A percentile compares a stretch with the other conserved stretches of the same genome.
Evolutionary conservation across 371 early-diverging fungal species (phyloP).

Genomic region (Mortierella sp.): DNA sequence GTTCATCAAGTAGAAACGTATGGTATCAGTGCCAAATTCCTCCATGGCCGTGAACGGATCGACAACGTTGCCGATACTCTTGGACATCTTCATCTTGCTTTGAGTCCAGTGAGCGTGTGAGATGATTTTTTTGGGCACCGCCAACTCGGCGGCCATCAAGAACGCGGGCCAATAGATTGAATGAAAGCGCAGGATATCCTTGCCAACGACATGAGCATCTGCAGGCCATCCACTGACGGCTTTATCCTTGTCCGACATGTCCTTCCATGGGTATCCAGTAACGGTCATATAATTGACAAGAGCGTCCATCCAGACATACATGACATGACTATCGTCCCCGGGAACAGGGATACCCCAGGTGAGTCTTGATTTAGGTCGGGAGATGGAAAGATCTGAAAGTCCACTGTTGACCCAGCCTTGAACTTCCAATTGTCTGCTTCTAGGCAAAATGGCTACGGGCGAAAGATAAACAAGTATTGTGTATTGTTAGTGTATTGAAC

Average conservation of each 20-base stretch:
- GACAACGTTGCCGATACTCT: constrained; percentile 90
- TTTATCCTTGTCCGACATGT: constrained; percentile 7
- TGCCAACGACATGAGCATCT: constrained; percentile 89
- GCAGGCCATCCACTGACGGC: constrained; percentile 74
- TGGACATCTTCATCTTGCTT: constrained; percentile 92
- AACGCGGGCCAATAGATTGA: constrained; percentile 97
- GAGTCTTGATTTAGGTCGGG: constrained; percentile 81
- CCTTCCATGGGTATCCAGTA: constrained; percentile 83
- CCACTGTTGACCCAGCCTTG: constrained; percentile 63
- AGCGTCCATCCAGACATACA: constrained; percentile 98
- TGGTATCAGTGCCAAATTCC: constrained; percentile 84
- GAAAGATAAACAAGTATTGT: background rate
- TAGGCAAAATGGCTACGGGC: constrained; percentile 71
- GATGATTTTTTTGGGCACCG: constrained; percentile 82
- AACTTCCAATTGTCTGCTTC: constrained; percentile 70
- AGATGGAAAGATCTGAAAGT: constrained; percentile 86
- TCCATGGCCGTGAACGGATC: constrained; percentile 82
- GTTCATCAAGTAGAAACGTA: constrained; percentile 91
- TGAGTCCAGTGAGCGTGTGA: constrained; percentile 97
- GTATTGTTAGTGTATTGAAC: no score
- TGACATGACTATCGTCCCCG: constrained; percentile 85
- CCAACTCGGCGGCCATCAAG: constrained; percentile 87
- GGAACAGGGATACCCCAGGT: constrained; percentile 97
- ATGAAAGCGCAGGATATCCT: constrained; percentile 97
- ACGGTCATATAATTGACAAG: constrained; percentile 93